Evolutionary conservation across 192 early-diverging fungal genomes (phyloP).

Genomic region (Coemansia sp.): DNA sequence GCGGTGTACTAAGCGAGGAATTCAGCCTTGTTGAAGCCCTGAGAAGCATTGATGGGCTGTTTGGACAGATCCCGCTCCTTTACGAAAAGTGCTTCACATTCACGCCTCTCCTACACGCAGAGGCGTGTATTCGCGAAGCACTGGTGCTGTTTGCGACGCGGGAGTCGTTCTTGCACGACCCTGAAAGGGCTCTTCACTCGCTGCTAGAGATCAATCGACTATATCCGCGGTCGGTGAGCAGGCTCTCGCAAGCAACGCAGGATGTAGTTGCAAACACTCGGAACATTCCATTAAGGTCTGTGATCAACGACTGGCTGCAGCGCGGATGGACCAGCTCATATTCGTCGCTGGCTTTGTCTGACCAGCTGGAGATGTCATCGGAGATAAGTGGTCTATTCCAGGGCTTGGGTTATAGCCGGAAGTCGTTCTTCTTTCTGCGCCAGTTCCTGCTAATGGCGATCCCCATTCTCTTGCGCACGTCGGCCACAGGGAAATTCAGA

Average conservation of each 20-base stretch:
- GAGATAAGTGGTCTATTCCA: conserved; percentile 27
- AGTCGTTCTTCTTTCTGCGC: conserved; percentile 42
- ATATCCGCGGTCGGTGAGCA: background rate
- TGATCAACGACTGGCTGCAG: conserved; percentile 40
- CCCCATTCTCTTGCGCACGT: conserved; percentile 44
- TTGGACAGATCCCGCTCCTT: conserved; percentile 40
- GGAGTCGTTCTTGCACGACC: conserved; percentile 22
- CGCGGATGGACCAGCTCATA: conserved; percentile 38
- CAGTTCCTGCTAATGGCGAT: conserved; percentile 45
- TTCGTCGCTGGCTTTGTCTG: conserved; percentile 23
- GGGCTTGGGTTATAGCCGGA: conserved; percentile 33
- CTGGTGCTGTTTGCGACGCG: conserved; percentile 36
- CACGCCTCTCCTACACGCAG: conserved; percentile 44
- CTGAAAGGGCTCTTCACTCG: conserved; percentile 24
- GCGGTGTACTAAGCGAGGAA: background rate
- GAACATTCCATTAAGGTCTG: conserved; percentile 19
- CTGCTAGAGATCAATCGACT: conserved; percentile 18
- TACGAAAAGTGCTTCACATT: conserved; percentile 43
- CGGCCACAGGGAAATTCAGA: conserved; percentile 7
- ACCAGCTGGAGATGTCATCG: conserved; percentile 44
- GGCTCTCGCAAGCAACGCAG: conserved; percentile 4
- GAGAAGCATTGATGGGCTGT: conserved; percentile 16
- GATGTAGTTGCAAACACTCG: conserved; percentile 25
- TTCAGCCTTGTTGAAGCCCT: conserved; percentile 7
- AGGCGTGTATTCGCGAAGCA: conserved; percentile 51